Percentiles rank a stretch among this genome's conserved stretches.
phyloP scores from a whole-genome alignment of 2,329 filamentous ascomycete species.

The Sarocladiaceae sp. region DNA sequence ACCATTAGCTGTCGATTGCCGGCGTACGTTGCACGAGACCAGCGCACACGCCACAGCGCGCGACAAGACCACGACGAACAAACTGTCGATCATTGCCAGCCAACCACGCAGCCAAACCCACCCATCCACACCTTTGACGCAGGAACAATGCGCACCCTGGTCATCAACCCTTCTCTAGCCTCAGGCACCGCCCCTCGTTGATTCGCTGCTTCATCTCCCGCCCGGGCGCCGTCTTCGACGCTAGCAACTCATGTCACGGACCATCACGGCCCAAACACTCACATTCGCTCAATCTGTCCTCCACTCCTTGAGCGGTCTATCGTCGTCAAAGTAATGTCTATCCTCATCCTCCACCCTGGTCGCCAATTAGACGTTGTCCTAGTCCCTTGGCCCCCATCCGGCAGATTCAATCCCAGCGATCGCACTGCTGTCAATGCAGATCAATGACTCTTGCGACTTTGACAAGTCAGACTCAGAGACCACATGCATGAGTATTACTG shows the following conservation, averaged over 20 bases:
- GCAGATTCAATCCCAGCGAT: background rate
- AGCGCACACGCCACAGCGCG: background rate
- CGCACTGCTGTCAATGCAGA: background rate
- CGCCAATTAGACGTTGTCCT: background rate
- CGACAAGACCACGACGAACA: background rate
- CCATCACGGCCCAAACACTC: background rate
- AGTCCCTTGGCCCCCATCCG: background rate
- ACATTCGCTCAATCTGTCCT: background rate
- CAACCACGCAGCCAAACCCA: background rate
- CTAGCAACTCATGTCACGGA: background rate
- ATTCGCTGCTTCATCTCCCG: slow-evolving; percentile 5
- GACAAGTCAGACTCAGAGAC: too few species aligned
- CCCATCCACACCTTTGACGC: background rate
- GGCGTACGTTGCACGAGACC: background rate
- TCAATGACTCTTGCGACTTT: background rate
- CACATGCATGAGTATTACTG: too few species aligned
- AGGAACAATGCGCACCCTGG: background rate
- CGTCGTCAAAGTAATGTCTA: background rate
- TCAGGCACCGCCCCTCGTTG: background rate
- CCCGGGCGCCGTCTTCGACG: background rate
- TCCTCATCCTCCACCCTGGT: too few species aligned
- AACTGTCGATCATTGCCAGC: background rate
- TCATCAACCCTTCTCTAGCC: background rate
- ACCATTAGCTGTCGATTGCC: too few species aligned
- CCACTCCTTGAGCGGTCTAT: background rate